phyloP scores from a whole-genome alignment of 495 filamentous ascomycete species.

The Amniculicola lignicola region DNA sequence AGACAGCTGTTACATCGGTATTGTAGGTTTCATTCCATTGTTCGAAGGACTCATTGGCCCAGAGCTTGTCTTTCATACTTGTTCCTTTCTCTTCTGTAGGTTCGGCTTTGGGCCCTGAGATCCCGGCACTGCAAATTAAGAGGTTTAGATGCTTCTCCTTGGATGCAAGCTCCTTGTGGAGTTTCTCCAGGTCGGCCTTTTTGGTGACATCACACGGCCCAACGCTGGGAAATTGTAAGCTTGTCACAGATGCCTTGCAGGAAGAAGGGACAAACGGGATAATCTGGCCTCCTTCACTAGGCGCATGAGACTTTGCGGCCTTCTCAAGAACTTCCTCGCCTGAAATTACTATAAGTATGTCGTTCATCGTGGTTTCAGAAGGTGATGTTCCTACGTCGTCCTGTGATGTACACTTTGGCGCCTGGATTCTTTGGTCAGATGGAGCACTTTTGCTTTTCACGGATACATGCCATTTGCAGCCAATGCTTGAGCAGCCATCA shows the following conservation, averaged over 20 bases:
- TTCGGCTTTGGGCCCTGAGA: slow-evolving; percentile 41
- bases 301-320: slow-evolving; percentile 42
- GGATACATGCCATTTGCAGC: slow-evolving; percentile 41
- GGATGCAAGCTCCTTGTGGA: slow-evolving; percentile 37
- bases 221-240: background rate
- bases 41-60: slow-evolving; percentile 44
- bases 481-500: slow-evolving; percentile 46
- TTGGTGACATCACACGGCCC: slow-evolving; percentile 47
- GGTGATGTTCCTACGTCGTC: slow-evolving; percentile 29
- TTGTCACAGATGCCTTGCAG: background rate
- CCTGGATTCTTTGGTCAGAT: slow-evolving; percentile 29
- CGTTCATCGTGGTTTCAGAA: background rate
- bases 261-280: slow-evolving; percentile 32
- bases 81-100: slow-evolving; percentile 37
- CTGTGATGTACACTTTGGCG: slow-evolving; percentile 46
- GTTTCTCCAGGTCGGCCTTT: slow-evolving; percentile 41
- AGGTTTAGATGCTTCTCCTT: slow-evolving; percentile 45
- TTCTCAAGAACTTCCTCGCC: slow-evolving; percentile 41
- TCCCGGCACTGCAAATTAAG: slow-evolving; percentile 41
- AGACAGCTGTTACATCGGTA: slow-evolving; percentile 44
- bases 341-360: background rate
- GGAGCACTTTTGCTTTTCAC: background rate
- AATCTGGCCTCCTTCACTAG: slow-evolving; percentile 39
- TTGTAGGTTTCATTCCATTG: slow-evolving; percentile 43
- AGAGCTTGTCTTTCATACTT: slow-evolving; percentile 42